phyloP scores from a whole-genome alignment of 495 filamentous ascomycete genomes.

The Penicillium flavigenum region DNA sequence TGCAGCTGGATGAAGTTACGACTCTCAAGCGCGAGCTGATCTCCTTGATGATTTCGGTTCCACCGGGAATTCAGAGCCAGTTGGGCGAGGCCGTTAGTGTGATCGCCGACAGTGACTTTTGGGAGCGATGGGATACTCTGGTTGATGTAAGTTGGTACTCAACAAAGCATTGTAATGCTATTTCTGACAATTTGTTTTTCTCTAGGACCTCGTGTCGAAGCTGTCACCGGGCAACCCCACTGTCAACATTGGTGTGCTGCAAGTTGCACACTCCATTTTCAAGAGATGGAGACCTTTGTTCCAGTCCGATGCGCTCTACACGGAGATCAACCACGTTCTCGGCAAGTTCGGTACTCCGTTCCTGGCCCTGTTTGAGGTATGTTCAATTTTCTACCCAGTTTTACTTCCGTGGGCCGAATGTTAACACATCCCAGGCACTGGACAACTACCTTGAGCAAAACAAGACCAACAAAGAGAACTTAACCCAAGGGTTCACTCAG shows the following conservation, averaged over 20 bases:
- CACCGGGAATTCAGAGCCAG: slow-evolving; percentile 82
- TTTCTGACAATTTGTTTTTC: slow-evolving; percentile 2
- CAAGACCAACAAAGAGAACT: slow-evolving; percentile 65
- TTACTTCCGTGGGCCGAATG: neutral
- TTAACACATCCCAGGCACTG: slow-evolving; percentile 55
- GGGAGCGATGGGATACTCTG: slow-evolving; percentile 89
- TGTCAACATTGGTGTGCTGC: slow-evolving; percentile 88
- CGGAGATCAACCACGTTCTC: slow-evolving; percentile 93
- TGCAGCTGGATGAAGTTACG: slow-evolving; percentile 72
- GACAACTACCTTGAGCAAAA: slow-evolving; percentile 76
- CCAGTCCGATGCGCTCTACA: slow-evolving; percentile 84
- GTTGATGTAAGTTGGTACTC: slow-evolving; percentile 58
- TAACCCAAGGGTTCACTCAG: slow-evolving; percentile 75
- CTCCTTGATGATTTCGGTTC: slow-evolving; percentile 92
- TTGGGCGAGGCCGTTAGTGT: slow-evolving; percentile 93
- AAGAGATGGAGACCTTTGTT: slow-evolving; percentile 92
- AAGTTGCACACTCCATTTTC: slow-evolving; percentile 98
- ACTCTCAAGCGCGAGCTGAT: slow-evolving; percentile 94
- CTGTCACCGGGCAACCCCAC: slow-evolving; percentile 72
- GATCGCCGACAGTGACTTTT: slow-evolving; percentile 98
- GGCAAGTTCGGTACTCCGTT: slow-evolving; percentile 77
- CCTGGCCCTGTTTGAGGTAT: slow-evolving; percentile 71
- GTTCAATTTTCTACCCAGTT: slow-evolving; percentile 11
- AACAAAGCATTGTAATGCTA: neutral
- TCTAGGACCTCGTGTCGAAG: slow-evolving; percentile 81